Conservation (phyloP, 148 eudicot species). For the Agrostemma githago region DNA sequence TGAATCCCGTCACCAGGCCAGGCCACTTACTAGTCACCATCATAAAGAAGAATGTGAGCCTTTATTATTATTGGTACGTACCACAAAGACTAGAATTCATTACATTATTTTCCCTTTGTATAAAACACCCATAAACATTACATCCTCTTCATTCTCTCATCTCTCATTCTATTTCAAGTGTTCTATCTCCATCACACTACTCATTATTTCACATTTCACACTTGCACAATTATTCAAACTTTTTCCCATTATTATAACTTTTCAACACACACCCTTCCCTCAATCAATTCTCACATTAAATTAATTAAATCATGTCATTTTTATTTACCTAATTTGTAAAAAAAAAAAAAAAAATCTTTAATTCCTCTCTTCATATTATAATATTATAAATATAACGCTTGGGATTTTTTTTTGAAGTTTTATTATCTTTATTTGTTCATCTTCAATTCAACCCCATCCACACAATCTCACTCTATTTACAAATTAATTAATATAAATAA, state of each 20-base stretch:
- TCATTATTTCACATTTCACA: constrained; percentile 16
- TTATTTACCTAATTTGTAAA: constrained; percentile 2
- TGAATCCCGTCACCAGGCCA: too few species aligned
- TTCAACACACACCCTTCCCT: not conserved
- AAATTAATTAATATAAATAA: not conserved
- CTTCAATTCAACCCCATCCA: constrained; percentile 14
- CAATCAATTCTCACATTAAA: not conserved
- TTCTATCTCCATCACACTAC: constrained; percentile 19
- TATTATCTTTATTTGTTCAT: constrained; percentile 6
- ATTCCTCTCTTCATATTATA: not conserved
- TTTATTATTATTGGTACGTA: not conserved
- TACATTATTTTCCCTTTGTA: constrained; percentile 13
- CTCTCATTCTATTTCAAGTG: constrained; percentile 25
- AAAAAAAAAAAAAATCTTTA: not conserved
- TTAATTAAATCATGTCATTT: not conserved
- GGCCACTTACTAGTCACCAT: too few species aligned
- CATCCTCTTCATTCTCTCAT: constrained; percentile 13
- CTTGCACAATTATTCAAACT: constrained; percentile 22
- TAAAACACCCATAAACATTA: constrained; percentile 18
- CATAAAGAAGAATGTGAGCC: too few species aligned
- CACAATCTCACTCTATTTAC: not conserved
- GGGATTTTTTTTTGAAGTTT: constrained; percentile 17
- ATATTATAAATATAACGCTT: not conserved
- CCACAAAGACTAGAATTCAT: constrained; percentile 10
- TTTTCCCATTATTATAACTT: not conserved